phyloP scores from a whole-genome alignment of 768 basidiomycete genomes.

The Astraeus odoratus region DNA sequence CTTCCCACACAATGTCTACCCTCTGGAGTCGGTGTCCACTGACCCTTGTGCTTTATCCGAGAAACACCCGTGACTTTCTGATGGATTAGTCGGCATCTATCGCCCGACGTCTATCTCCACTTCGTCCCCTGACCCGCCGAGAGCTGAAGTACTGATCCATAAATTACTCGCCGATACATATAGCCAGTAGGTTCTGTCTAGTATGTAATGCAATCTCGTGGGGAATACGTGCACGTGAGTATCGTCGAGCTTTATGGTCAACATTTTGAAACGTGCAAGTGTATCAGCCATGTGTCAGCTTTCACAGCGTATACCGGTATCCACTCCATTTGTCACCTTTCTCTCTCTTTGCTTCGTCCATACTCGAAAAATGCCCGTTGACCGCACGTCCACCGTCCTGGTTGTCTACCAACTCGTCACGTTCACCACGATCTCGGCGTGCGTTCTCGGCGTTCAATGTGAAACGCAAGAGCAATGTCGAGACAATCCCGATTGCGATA shows the following conservation, averaged over 20 bases:
- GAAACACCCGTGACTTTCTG: neutral
- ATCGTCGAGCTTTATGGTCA: no score
- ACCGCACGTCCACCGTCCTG: slow-evolving; percentile 31
- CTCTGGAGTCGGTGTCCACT: no score
- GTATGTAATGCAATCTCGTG: no score
- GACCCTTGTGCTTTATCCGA: no score
- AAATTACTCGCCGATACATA: no score
- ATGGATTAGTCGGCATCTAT: neutral
- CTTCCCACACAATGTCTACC: no score
- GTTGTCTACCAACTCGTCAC: slow-evolving; percentile 54
- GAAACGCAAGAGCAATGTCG: slow-evolving; percentile 34
- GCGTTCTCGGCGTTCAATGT: slow-evolving; percentile 54
- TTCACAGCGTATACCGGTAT: slow-evolving; percentile 58
- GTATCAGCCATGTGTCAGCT: no score
- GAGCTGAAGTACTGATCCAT: no score
- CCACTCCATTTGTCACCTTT: slow-evolving; percentile 75
- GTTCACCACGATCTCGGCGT: slow-evolving; percentile 56
- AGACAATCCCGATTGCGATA: slow-evolving; percentile 55
- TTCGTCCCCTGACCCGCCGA: neutral
- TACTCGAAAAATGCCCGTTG: slow-evolving; percentile 51
- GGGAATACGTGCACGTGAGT: no score
- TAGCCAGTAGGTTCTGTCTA: no score
- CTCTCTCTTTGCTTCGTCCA: slow-evolving; percentile 61
- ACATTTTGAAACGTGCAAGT: no score
- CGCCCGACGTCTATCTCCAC: neutral